Percentiles rank a stretch among this genome's conserved stretches.
phyloP scores from a whole-genome alignment of 202 grass and related monocot species.

The Elaeis oleifera region DNA sequence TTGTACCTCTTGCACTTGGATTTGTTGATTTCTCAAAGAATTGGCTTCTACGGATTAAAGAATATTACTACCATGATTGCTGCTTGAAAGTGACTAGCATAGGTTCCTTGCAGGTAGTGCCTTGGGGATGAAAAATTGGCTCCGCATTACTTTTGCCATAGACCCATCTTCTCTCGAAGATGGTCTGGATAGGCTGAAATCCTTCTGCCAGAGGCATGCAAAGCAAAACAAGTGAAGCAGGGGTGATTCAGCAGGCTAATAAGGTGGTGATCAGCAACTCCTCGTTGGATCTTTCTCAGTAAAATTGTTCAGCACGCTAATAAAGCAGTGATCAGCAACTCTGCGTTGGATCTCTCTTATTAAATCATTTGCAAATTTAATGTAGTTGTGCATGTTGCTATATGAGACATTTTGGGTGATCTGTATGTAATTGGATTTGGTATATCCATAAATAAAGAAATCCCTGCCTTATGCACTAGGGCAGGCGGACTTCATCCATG shows the following conservation, averaged over 20 bases:
- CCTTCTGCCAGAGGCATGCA: slow-evolving; percentile 51
- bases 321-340: not conserved
- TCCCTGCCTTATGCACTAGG: no score
- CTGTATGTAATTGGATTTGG: no score
- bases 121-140: slow-evolving; percentile 56
- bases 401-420: no score
- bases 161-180: slow-evolving; percentile 37
- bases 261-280: slow-evolving; percentile 1
- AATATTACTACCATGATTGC: no score
- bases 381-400: no score
- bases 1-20: no score
- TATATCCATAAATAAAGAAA: no score
- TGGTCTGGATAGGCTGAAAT: slow-evolving; percentile 54
- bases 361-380: no score
- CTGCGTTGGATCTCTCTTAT: not conserved
- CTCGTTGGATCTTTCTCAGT: not conserved
- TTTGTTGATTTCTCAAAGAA: no score
- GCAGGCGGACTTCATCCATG: no score
- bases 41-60: no score
- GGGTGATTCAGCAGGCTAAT: slow-evolving; percentile 7
- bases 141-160: slow-evolving; percentile 48
- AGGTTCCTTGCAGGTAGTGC: slow-evolving; percentile 33
- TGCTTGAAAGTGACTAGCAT: not conserved
- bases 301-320: slow-evolving; percentile 3
- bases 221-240: slow-evolving; percentile 21